A percentile compares a stretch with the other conserved stretches of the same genome.
These are phyloP conservation scores for Afroboletus lepidellus DNA, from an alignment of 1,284 basidiomycete genomes.

Conservation along the genomic window DNA sequence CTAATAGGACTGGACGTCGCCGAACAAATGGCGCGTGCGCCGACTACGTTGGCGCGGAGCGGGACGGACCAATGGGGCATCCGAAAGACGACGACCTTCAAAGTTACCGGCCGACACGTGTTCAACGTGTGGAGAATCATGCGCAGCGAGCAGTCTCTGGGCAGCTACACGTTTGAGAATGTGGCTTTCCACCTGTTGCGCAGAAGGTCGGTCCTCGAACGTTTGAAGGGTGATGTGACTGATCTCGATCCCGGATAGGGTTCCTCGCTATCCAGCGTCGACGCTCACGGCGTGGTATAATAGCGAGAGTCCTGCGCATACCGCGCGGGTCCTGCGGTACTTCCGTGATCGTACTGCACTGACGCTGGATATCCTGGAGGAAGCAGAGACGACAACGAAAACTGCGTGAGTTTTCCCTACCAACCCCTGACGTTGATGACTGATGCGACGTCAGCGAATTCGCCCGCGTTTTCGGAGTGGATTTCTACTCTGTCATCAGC, in stretches of 20 bases:
- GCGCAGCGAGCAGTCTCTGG: constrained; percentile 79
- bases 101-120: constrained; percentile 85
- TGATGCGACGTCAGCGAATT: constrained; percentile 68
- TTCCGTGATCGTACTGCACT: constrained; percentile 62
- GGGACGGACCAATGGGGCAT: constrained; percentile 71
- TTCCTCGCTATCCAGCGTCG: constrained; percentile 71
- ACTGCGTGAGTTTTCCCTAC: constrained; percentile 63
- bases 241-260: constrained; percentile 40
- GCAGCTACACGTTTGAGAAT: constrained; percentile 89
- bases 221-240: not conserved
- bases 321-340: constrained; percentile 59
- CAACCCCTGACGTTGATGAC: not conserved
- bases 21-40: constrained; percentile 72
- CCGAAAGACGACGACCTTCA: constrained; percentile 80
- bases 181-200: constrained; percentile 79
- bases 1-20: constrained; percentile 64
- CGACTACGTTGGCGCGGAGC: constrained; percentile 35
- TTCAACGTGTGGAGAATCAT: constrained; percentile 93
- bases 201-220: constrained; percentile 49
- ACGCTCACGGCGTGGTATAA: constrained; percentile 77
- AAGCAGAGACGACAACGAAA: constrained; percentile 80
- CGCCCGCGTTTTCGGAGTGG: constrained; percentile 94
- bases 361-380: constrained; percentile 77
- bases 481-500: constrained; percentile 94
- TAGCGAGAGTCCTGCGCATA: constrained; percentile 54